Conservation (phyloP, 23 red algal genomes). For the Gracilaria vermiculophylla region DNA sequence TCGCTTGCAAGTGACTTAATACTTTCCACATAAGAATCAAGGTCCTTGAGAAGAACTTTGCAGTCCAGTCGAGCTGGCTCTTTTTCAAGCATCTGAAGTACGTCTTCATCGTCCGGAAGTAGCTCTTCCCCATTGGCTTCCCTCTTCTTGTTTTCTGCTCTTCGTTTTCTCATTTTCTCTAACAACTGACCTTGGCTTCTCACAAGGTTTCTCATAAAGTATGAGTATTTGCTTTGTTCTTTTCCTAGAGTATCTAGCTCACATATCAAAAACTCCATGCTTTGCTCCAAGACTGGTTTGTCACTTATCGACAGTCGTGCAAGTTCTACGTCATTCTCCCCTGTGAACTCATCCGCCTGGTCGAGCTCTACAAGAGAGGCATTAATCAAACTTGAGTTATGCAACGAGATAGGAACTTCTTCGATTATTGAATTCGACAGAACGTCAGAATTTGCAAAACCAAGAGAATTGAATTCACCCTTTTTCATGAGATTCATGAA, state of each 20-base stretch:
- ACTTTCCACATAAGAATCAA: conserved; percentile 68
- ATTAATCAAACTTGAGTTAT: conserved; percentile 70
- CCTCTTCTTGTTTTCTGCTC: conserved; percentile 73
- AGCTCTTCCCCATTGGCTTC: conserved; percentile 69
- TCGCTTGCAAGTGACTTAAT: conserved; percentile 73
- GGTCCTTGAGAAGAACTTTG: conserved; percentile 77
- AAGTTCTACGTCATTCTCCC: conserved; percentile 74
- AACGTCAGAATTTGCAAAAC: conserved; percentile 47
- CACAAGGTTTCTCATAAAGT: conserved; percentile 83
- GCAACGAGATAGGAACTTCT: conserved; percentile 82
- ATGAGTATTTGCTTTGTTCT: conserved; percentile 92
- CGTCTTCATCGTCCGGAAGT: conserved; percentile 82
- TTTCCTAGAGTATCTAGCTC: conserved; percentile 89
- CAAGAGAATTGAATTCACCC: conserved; percentile 67
- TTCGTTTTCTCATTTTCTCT: conserved; percentile 84
- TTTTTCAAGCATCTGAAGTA: conserved; percentile 63
- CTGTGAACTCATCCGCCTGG: conserved; percentile 57
- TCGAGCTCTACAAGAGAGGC: conserved; percentile 78
- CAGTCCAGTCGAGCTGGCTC: conserved; percentile 79
- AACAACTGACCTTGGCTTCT: conserved; percentile 62
- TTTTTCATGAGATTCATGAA: conserved; percentile 81
- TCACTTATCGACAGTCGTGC: conserved; percentile 71
- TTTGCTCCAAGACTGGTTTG: conserved; percentile 79
- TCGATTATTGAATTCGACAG: conserved; percentile 69
- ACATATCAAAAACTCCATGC: conserved; percentile 76